Base-by-base conservation (phyloP, 257 asterid species). In the Dorcoceras hygrometricum region DNA sequence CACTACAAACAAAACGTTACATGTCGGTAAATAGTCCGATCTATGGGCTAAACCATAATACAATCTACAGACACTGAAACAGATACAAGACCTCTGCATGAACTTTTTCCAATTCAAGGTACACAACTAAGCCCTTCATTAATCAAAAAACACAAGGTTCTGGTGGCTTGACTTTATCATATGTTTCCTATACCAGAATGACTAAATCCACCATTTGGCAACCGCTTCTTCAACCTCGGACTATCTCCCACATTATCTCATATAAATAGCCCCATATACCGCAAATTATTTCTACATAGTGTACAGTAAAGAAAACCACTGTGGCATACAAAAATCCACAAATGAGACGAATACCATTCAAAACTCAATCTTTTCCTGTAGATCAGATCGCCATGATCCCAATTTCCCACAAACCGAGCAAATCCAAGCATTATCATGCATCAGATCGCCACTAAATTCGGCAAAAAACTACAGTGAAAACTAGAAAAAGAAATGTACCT, bases 401-500 rank as follows among this genome's bases (percentile, higher is more conserved):
- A 23, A 10, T 20, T 62, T 23, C 29, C 10, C 66, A 48, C 22
- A 62, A 14, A 62, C 23, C 5, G n/a, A 62, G 28, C 31, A 36
- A 62, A 62, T 12, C 43, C 48, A 19, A 26, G 29, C 43, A 22
- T 12, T 25, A 34, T 62, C 56, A 23, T 34, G 36, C 4, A 36
- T n/a, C 4, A 18, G 46, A 20, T 10, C 23, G 22, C 25, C 46
- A 62, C 66, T 22, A 62, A 34, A 62, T 16, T 32, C 55, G 34
- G 56, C 25, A 62, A 14, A 36, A 62, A 62, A 6, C 50, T 22
- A 22, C 22, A 14, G 26, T n/a, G 4, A 62, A 31, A 23, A 24
- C 4, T 4, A 12, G 7, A 58, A n/a, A 25, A 54, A 70, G 71
- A 34, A 61, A 29, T 70, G 50, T 69, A 84, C 90, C 90, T 84